A percentile compares a stretch with the other conserved stretches of the same genome.
These are phyloP conservation scores for Blastobotrys arbuscula DNA, from an alignment of 1,139 yeast genomes.

Conservation along the genomic window DNA sequence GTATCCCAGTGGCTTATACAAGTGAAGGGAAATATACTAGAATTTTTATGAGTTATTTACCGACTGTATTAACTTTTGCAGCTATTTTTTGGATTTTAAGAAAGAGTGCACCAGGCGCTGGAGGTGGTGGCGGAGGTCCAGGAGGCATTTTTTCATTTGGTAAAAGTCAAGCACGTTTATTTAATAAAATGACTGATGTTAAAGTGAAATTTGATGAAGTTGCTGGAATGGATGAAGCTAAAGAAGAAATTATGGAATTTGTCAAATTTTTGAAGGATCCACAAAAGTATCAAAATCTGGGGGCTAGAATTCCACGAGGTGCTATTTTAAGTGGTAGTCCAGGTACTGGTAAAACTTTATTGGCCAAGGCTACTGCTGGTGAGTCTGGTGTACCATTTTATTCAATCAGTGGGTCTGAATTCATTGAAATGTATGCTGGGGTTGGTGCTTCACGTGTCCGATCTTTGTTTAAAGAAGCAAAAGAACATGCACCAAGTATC, in stretches of 20 bases:
- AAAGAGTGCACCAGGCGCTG: constrained; percentile 35
- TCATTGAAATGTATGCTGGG: constrained; percentile 98
- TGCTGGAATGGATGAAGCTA: constrained; percentile 98
- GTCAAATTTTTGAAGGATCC: constrained; percentile 90
- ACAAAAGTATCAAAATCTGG: constrained; percentile 77
- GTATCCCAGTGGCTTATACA: constrained; percentile 79
- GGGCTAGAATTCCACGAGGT: constrained; percentile 97
- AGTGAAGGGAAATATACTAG: constrained; percentile 59
- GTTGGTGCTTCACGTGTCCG: constrained; percentile 98
- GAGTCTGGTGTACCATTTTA: constrained; percentile 97
- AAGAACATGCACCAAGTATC: constrained; percentile 89
- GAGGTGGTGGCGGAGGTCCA: constrained; percentile 38
- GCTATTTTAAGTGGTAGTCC: constrained; percentile 99
- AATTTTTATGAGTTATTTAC: constrained; percentile 69
- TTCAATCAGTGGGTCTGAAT: constrained; percentile 96
- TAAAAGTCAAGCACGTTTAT: constrained; percentile 82
- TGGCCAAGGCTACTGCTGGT: constrained; percentile 99
- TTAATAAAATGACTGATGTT: constrained; percentile 87
- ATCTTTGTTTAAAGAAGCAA: constrained; percentile 85
- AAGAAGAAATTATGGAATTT: constrained; percentile 95
- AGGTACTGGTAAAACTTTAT: constrained; percentile 95
- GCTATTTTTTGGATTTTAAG: constrained; percentile 59
- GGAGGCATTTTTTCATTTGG: constrained; percentile 57
- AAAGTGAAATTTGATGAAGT: constrained; percentile 88
- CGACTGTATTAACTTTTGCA: constrained; percentile 69